Evolutionary conservation across 1,139 yeast genomes (phyloP).

Genomic region (Hemisphaericaspora xylanilytica): DNA sequence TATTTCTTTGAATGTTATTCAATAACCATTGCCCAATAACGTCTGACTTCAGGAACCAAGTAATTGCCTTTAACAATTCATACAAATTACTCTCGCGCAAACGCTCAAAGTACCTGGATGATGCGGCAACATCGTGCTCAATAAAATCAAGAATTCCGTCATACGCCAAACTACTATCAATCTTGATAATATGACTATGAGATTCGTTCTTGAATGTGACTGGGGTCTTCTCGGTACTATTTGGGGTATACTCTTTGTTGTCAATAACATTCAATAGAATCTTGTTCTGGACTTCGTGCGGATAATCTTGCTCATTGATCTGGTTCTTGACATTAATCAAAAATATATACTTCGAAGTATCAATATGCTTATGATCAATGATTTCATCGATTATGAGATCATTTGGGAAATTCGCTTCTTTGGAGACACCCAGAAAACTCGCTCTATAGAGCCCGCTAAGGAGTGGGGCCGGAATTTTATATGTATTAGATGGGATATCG

Average conservation of each 20-base stretch:
- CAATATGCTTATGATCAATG: constrained; percentile 14
- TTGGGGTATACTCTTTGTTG: constrained; percentile 38
- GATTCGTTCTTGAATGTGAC: constrained; percentile 19
- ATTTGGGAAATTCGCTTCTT: constrained; percentile 15
- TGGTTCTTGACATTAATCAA: constrained; percentile 31
- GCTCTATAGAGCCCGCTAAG: constrained; percentile 30
- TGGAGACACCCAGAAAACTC: constrained; percentile 13
- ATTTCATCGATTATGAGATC: constrained; percentile 32
- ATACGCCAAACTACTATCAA: constrained; percentile 30
- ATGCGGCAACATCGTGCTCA: constrained; percentile 31
- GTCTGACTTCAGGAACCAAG: constrained; percentile 26
- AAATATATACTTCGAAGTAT: constrained; percentile 25
- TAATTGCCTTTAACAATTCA: constrained; percentile 33
- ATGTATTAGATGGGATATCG: constrained; percentile 9
- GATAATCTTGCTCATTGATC: constrained; percentile 18
- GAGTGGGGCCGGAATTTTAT: constrained; percentile 35
- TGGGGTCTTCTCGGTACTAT: constrained; percentile 33
- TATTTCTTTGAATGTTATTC: constrained; percentile 17
- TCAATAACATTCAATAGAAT: constrained; percentile 39
- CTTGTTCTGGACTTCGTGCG: constrained; percentile 19
- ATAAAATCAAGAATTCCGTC: constrained; percentile 34
- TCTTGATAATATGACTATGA: constrained; percentile 30
- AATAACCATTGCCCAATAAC: constrained; percentile 26
- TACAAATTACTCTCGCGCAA: constrained; percentile 36
- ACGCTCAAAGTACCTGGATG: constrained; percentile 29